These are phyloP conservation scores for Hortaea werneckii DNA, from an alignment of 2,329 filamentous ascomycete genomes.

Conservation along the genomic window DNA sequence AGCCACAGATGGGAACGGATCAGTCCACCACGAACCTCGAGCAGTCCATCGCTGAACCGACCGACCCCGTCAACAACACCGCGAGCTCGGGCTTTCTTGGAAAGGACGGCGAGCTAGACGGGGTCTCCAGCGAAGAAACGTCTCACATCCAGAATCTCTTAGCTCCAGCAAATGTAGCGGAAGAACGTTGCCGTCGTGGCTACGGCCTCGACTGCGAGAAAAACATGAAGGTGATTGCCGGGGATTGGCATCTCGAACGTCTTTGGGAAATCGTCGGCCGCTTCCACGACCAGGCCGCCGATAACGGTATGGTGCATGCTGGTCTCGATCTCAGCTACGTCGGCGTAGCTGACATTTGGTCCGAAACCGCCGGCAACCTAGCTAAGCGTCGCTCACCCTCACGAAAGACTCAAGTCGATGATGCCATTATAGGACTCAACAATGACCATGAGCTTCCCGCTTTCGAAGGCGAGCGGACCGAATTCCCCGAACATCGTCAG, in stretches of 20 bases:
- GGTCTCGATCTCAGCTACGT: constrained; percentile 65
- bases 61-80: constrained; percentile 2
- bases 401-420: constrained; percentile 14
- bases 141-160: constrained; percentile 14
- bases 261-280: constrained; percentile 69
- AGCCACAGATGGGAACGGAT: neutral
- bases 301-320: constrained; percentile 58
- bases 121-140: constrained; percentile 1
- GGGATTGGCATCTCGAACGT: constrained; percentile 63
- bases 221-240: constrained; percentile 58
- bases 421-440: constrained; percentile 52
- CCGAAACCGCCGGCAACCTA: constrained; percentile 43
- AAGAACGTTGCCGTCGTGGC: constrained; percentile 46
- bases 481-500: constrained; percentile 59
- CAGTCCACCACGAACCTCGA: constrained; percentile 9
- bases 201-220: constrained; percentile 48
- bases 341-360: constrained; percentile 65
- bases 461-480: constrained; percentile 54
- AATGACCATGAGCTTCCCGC: constrained; percentile 51
- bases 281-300: constrained; percentile 51
- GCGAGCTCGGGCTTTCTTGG: neutral
- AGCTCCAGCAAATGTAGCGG: constrained; percentile 29
- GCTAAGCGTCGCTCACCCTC: constrained; percentile 4
- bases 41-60: constrained; percentile 15
- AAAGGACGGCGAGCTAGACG: neutral